Percentiles rank a stretch among this genome's conserved stretches.
Evolutionary conservation across 2,329 filamentous ascomycete species (phyloP).

Genomic region (Neofusicoccum kwambonambiense): DNA sequence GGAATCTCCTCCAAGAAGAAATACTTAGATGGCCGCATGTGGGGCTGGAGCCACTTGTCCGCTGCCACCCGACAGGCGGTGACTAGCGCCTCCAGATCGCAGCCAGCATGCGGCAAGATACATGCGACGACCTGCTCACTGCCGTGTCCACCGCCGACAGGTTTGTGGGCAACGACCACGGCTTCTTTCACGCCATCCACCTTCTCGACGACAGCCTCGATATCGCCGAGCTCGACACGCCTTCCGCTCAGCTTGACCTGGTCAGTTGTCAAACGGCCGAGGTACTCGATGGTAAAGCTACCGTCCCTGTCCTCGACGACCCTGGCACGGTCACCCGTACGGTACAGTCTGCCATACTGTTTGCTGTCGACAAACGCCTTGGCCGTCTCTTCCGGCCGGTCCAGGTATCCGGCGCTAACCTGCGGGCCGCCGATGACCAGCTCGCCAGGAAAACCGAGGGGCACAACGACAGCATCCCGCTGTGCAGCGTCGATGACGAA

Average conservation of each 20-base stretch:
- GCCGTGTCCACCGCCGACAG: slow-evolving; percentile 21
- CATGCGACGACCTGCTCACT: slow-evolving; percentile 13
- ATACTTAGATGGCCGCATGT: slow-evolving; percentile 75
- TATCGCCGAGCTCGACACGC: slow-evolving; percentile 67
- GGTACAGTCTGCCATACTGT: slow-evolving; percentile 63
- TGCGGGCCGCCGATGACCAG: slow-evolving; percentile 75
- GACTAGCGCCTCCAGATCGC: slow-evolving; percentile 23
- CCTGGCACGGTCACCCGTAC: slow-evolving; percentile 73
- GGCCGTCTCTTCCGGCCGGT: slow-evolving; percentile 56
- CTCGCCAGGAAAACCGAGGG: slow-evolving; percentile 55
- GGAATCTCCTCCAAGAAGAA: slow-evolving; percentile 63
- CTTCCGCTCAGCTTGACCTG: slow-evolving; percentile 82
- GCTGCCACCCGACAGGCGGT: not conserved
- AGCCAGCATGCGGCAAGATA: not conserved
- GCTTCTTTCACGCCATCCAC: slow-evolving; percentile 49
- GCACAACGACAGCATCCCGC: slow-evolving; percentile 34
- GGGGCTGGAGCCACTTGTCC: slow-evolving; percentile 65
- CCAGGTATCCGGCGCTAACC: slow-evolving; percentile 73
- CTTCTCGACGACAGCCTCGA: slow-evolving; percentile 20
- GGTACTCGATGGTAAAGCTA: slow-evolving; percentile 64
- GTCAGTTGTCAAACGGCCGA: slow-evolving; percentile 71
- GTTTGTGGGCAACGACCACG: slow-evolving; percentile 32
- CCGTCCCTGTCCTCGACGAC: slow-evolving; percentile 58
- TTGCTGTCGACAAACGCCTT: slow-evolving; percentile 36
- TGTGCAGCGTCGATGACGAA: slow-evolving; percentile 56